A percentile compares a stretch with the other conserved stretches of the same genome.
These are phyloP conservation scores for Cordyceps javanica DNA, from an alignment of 2,329 filamentous ascomycete species.

Conservation along the genomic window DNA sequence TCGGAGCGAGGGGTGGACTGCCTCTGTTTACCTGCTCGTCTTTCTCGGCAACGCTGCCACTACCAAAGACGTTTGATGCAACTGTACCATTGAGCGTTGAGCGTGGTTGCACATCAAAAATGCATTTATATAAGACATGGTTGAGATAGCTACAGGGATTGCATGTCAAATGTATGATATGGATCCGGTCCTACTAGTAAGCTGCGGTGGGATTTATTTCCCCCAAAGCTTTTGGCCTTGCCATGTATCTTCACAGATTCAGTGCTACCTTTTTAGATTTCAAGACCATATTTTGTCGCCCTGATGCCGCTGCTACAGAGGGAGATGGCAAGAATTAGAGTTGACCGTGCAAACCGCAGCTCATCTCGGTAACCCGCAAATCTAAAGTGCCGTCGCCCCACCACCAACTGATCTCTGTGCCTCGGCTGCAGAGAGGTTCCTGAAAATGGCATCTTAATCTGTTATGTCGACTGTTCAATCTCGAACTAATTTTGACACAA, in stretches of 20 bases:
- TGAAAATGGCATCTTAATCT: not conserved
- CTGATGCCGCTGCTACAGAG: too few relatives aligned
- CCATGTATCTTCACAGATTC: too few relatives aligned
- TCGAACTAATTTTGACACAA: not conserved
- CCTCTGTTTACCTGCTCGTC: too few relatives aligned
- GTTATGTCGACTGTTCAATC: not conserved
- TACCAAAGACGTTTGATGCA: not conserved
- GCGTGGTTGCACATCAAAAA: too few relatives aligned
- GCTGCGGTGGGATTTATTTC: too few relatives aligned
- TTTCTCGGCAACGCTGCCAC: not conserved
- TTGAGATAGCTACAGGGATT: not conserved
- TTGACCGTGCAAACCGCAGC: not conserved
- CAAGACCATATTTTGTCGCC: too few relatives aligned
- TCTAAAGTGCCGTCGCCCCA: not conserved
- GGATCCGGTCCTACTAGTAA: too few relatives aligned
- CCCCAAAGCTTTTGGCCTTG: too few relatives aligned
- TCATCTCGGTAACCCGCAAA: constrained; percentile 9
- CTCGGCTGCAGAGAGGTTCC: not conserved
- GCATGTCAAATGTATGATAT: not conserved
- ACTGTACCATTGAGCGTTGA: not conserved
- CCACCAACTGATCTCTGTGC: not conserved
- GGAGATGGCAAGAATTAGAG: not conserved
- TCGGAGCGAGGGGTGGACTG: not conserved
- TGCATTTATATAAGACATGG: too few relatives aligned
- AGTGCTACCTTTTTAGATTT: not conserved